Percentiles rank a stretch among this genome's conserved stretches.
Conservation (phyloP, 257 asterid species). For the Salvia hispanica region DNA sequence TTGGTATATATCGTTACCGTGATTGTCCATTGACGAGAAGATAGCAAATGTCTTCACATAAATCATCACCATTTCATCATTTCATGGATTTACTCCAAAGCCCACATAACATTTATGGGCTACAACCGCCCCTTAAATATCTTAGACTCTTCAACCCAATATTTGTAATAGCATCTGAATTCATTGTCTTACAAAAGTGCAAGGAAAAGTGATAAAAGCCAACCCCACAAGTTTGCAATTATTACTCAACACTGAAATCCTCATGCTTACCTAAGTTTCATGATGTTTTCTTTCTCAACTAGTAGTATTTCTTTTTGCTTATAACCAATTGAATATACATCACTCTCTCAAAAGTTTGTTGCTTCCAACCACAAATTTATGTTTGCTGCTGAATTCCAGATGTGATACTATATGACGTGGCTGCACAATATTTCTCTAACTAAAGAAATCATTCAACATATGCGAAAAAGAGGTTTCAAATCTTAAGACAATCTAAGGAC, state of each 20-base stretch:
- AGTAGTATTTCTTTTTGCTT: background rate
- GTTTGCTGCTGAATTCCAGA: constrained; percentile 17
- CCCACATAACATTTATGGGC: too few species aligned
- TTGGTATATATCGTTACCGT: too few species aligned
- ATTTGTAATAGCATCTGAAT: too few species aligned
- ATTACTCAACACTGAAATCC: constrained; percentile 31
- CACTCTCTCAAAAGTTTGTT: constrained; percentile 23
- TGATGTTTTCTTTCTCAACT: constrained; percentile 24
- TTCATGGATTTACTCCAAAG: too few species aligned
- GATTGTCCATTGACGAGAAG: too few species aligned
- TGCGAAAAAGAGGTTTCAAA: constrained; percentile 3
- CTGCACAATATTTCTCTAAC: background rate
- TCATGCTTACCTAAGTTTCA: constrained; percentile 37
- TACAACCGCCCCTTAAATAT: too few species aligned
- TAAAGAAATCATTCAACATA: background rate
- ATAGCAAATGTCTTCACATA: too few species aligned
- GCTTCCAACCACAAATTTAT: constrained; percentile 21
- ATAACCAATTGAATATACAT: background rate
- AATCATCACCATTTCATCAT: too few species aligned
- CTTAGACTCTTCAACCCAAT: too few species aligned
- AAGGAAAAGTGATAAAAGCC: constrained; percentile 20
- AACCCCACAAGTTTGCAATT: constrained; percentile 36
- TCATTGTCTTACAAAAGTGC: background rate
- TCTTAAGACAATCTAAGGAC: constrained; percentile 28
- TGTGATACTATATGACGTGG: background rate